Conservation (phyloP, 2,329 filamentous ascomycete genomes). For the Cladorrhinum sp. region DNA sequence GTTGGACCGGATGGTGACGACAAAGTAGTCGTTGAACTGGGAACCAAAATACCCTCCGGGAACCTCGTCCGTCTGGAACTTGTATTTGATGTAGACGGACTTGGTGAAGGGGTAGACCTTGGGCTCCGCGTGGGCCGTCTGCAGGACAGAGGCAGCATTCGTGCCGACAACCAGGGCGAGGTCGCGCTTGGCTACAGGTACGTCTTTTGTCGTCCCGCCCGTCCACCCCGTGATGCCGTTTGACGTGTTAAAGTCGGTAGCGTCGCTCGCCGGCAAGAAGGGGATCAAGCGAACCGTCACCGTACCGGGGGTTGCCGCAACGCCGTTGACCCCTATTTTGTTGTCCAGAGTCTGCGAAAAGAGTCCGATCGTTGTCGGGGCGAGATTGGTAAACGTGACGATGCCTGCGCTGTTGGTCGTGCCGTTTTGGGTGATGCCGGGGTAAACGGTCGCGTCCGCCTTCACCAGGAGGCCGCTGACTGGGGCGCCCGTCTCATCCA, state of each 20-base stretch:
- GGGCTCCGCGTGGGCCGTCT: neutral
- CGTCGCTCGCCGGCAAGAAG: no score
- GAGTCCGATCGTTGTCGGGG: neutral
- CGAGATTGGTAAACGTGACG: constrained; percentile 5
- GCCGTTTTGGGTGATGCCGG: neutral
- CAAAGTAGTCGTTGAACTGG: constrained; percentile 7
- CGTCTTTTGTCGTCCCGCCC: neutral
- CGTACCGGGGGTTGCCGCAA: neutral
- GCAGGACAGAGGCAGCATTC: neutral
- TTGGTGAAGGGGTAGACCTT: constrained; percentile 5
- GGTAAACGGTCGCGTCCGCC: neutral
- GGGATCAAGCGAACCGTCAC: no score
- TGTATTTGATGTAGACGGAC: constrained; percentile 10
- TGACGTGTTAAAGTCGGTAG: no score
- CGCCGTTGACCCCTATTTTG: neutral
- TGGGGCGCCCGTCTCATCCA: neutral
- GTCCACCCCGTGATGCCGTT: neutral
- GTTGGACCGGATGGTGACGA: constrained; percentile 8
- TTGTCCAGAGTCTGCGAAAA: constrained; percentile 2
- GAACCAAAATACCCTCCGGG: constrained; percentile 4
- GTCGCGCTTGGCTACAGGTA: constrained; percentile 1
- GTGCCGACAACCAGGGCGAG: constrained; percentile 2
- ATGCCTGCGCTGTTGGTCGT: neutral
- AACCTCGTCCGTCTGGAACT: constrained; percentile 8
- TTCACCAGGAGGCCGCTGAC: constrained; percentile 1